phyloP scores from a whole-genome alignment of 1,139 yeast genomes.

The Geotrichum histeridarum region DNA sequence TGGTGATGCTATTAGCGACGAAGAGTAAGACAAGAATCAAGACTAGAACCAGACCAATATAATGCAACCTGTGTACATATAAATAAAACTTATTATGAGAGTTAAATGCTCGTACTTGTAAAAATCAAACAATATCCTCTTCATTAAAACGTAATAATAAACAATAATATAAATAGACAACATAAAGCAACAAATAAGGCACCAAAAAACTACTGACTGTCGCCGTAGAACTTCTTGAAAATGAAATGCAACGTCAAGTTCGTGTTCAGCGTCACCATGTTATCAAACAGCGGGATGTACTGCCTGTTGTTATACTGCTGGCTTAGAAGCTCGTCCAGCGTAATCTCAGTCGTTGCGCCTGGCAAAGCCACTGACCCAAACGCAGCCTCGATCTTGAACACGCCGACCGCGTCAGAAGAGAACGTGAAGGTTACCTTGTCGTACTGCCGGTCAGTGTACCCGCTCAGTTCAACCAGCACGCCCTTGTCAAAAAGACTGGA shows the following conservation, averaged over 20 bases:
- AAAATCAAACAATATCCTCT: not conserved
- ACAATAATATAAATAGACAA: constrained; percentile 1
- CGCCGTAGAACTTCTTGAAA: constrained; percentile 64
- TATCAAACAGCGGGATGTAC: constrained; percentile 54
- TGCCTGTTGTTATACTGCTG: constrained; percentile 54
- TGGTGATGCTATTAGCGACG: constrained; percentile 69
- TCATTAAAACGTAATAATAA: not conserved
- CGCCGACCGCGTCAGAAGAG: constrained; percentile 69
- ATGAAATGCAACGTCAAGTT: constrained; percentile 61
- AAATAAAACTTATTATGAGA: not conserved
- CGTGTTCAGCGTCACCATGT: constrained; percentile 61
- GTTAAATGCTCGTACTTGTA: not conserved
- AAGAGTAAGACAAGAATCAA: constrained; percentile 30
- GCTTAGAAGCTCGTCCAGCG: constrained; percentile 64
- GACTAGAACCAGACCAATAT: not conserved
- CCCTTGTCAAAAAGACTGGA: constrained; percentile 72
- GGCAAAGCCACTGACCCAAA: constrained; percentile 45
- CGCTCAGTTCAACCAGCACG: constrained; percentile 53
- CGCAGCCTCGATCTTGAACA: constrained; percentile 63
- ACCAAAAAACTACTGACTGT: constrained; percentile 15
- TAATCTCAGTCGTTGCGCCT: constrained; percentile 51
- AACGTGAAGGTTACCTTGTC: constrained; percentile 72
- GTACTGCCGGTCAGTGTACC: constrained; percentile 46
- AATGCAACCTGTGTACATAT: not conserved
- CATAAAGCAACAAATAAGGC: not conserved